Percentiles rank a stretch among this genome's conserved stretches.
Conservation (phyloP, 2,329 filamentous ascomycete species). For the Alternaria sp. region DNA sequence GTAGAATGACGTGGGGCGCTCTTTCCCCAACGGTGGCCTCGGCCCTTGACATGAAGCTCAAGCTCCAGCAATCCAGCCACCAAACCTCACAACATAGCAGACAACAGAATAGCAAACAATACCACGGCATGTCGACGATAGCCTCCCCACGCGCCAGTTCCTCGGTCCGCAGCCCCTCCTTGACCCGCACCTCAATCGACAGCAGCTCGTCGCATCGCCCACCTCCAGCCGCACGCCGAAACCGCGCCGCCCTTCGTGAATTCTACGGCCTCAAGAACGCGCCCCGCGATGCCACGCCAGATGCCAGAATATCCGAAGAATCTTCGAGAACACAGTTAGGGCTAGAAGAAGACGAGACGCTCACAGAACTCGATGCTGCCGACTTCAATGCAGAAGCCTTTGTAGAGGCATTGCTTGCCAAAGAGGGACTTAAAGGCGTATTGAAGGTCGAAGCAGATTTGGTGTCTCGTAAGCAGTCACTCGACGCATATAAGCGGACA, state of each 20-base stretch:
- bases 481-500: background rate
- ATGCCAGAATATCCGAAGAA: conserved; percentile 42
- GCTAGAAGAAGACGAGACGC: conserved; percentile 63
- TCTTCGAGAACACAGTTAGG: conserved; percentile 39
- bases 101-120: background rate
- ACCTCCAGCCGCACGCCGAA: conserved; percentile 63
- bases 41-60: conserved; percentile 22
- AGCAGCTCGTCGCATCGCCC: conserved; percentile 23
- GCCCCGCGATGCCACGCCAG: conserved; percentile 30
- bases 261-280: conserved; percentile 83
- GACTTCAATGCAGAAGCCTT: conserved; percentile 77
- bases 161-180: conserved; percentile 71
- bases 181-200: conserved; percentile 77
- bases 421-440: conserved; percentile 70
- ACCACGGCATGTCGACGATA: conserved; percentile 61
- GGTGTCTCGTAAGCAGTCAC: conserved; percentile 54
- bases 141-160: conserved; percentile 66
- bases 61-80: background rate
- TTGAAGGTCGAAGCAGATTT: conserved; percentile 74
- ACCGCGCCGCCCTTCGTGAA: conserved; percentile 86
- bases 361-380: conserved; percentile 72
- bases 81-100: background rate
- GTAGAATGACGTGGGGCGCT: conserved; percentile 28
- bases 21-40: conserved; percentile 22
- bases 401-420: conserved; percentile 66